Evolutionary conservation across 495 filamentous ascomycete genomes (phyloP), one percentile per base, ranked within the genome.

Genomic region (Cryomyces antarcticus): DNA sequence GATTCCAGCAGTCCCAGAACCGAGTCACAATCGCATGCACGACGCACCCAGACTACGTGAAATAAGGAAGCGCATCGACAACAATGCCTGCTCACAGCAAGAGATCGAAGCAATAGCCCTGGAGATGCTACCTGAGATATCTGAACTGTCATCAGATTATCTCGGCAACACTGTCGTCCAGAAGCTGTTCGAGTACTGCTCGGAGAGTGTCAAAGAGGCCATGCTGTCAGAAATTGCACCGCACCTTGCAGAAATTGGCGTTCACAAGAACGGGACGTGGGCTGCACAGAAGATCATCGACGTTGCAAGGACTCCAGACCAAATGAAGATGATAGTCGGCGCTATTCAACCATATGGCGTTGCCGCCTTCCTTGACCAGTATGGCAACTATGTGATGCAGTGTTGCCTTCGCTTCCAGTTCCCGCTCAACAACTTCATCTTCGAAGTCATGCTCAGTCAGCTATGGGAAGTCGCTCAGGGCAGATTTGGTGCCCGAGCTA

Each of bases 191-290:
- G 88, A 96, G 55, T 87, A 78, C 59, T 95, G 87, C 62, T 93
- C 86, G 0, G 89, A 96, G 53, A 60, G 71, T 10, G 75, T 85
- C 38, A 86, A 92, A 53, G 84, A 94, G 62, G 74, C 78, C 35
- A 97, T 97, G 92, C 69, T 97, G 31, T 57, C 62, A 6, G 76
- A 92, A 53, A 88, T 96, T 48, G 70, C 82, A 7, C 87, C 86
- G 43, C 87, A 94, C 57, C 71, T 96, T 53, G 85, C 85, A 12
- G 87, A 96, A 58, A 94, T 96, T 59, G 89, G 89, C 43, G 76
- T 94, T 33, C 89, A 97, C 69, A 97, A 97, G 68, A 97, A 97
- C 51, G 89, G 89, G 36, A 97, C 89, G 5, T 97, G 89, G 89
- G 89, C 89, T 44, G 89, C 87, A 0, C 89, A 97, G 61, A 97